Base-by-base conservation (phyloP, 2,329 filamentous ascomycete species). In the Sclerotinia borealis region DNA sequence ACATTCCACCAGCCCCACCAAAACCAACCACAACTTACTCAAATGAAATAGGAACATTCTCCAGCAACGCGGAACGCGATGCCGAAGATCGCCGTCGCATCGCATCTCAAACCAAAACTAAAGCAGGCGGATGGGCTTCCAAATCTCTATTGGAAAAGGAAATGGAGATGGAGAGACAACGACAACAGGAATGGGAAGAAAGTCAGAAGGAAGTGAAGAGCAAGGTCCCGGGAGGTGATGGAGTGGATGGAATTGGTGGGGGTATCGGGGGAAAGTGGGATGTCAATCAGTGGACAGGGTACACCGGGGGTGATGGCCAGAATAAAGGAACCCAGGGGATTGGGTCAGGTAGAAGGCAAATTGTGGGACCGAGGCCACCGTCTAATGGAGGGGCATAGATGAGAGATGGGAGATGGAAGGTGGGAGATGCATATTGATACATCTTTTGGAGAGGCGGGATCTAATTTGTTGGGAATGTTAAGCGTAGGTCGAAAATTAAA, bases 351-450 rank as follows among this genome's bases (percentile, higher is more conserved):
- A 80, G 88, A 73, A 83, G 90, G 73, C 89, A 90, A 78, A 92
- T 93, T 75, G 86, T 91, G n/a, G 90, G 90, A 13, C 90, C 90
- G 0, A 80, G 89, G 72, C 88, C 89, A 54, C 78, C 88, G 27
- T 68, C 69, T 50, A 36, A 50, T 19, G 22, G 31, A n/a, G 43
- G 56, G 7, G 27, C 27, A 50, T 59, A 37, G 11, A 48, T 51
- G 22, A 4, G 17, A 29, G 31, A 51, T 59, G 31, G 25, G 29
- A 25, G 39, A 8, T 45, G 27, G n/a, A n/a, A 29, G 31, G 37
- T 59, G 31, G 25, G 29, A 25, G 39, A 8, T 45, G 27, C n/a
- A 43, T 11, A 19, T 56, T 19, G 7, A 45, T 22, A 34, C 3
- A 19, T 45, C 39, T 10, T 22, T 13, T 25, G n/a, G 8, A 17